Conservation (phyloP, 1,284 basidiomycete genomes). For the Malassezia equina region DNA sequence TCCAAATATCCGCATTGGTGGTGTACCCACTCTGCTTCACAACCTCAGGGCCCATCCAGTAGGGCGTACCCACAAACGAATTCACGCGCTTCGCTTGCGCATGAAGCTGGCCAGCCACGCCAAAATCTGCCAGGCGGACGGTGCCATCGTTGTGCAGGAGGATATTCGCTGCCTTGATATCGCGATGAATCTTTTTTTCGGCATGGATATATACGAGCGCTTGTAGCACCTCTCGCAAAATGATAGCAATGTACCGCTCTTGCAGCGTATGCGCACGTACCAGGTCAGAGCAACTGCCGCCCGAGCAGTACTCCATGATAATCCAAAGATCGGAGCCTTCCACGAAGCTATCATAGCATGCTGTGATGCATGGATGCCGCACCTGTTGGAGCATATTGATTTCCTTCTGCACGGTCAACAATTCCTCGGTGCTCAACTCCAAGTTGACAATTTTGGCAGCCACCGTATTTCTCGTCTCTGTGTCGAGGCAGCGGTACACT, state of each 20-base stretch:
- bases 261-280: constrained; percentile 73
- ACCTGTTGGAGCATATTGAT: constrained; percentile 96
- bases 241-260: constrained; percentile 97
- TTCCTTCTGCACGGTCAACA: constrained; percentile 98
- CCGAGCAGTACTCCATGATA: constrained; percentile 82
- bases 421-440: constrained; percentile 96
- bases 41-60: constrained; percentile 86
- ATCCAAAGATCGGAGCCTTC: constrained; percentile 93
- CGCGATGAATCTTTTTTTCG: constrained; percentile 91
- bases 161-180: constrained; percentile 97
- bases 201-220: constrained; percentile 90
- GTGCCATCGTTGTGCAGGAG: constrained; percentile 86
- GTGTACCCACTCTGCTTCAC: constrained; percentile 99
- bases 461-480: constrained; percentile 31
- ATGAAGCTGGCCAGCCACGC: constrained; percentile 95
- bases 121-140: constrained; percentile 96
- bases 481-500: constrained; percentile 43
- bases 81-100: constrained; percentile 93
- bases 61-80: constrained; percentile 69
- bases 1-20: constrained; percentile 83
- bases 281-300: constrained; percentile 54
- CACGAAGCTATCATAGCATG: constrained; percentile 89
- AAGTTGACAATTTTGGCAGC: constrained; percentile 95
- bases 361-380: constrained; percentile 88
- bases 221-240: constrained; percentile 77